Percentiles rank a stretch among this genome's conserved stretches.
These are phyloP conservation scores for Betula pendula DNA, from an alignment of 306 rosid species.

Conservation along the genomic window DNA sequence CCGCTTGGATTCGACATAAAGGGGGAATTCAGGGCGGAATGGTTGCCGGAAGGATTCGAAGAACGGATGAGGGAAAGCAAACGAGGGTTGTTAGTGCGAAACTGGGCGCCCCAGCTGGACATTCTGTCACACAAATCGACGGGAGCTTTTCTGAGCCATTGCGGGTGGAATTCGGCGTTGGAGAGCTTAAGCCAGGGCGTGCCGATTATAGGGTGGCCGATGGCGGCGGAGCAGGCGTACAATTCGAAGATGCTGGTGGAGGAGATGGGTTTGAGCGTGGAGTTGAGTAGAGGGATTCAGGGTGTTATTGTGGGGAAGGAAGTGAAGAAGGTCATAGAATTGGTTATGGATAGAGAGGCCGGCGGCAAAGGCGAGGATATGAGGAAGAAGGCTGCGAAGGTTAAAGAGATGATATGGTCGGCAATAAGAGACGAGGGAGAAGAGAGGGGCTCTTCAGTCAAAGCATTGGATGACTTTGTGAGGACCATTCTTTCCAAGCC, in stretches of 20 bases:
- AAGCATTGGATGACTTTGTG: slow-evolving; percentile 46
- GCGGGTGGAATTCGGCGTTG: slow-evolving; percentile 85
- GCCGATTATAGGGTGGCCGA: slow-evolving; percentile 77
- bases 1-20: slow-evolving; percentile 59
- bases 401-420: slow-evolving; percentile 36
- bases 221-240: slow-evolving; percentile 73
- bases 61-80: slow-evolving; percentile 46
- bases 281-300: slow-evolving; percentile 49
- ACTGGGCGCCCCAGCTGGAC: slow-evolving; percentile 85
- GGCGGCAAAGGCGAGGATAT: slow-evolving; percentile 56
- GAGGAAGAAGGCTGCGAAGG: slow-evolving; percentile 43
- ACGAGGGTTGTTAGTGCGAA: slow-evolving; percentile 48
- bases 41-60: slow-evolving; percentile 71
- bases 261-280: slow-evolving; percentile 66
- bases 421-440: slow-evolving; percentile 36
- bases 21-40: slow-evolving; percentile 46
- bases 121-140: slow-evolving; percentile 57
- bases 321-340: slow-evolving; percentile 56
- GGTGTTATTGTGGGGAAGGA: slow-evolving; percentile 26
- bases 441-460: slow-evolving; percentile 37
- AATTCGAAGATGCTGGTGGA: slow-evolving; percentile 79
- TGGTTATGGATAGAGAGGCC: slow-evolving; percentile 38
- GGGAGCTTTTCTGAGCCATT: slow-evolving; percentile 74
- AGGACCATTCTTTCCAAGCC: slow-evolving; percentile 19
- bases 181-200: slow-evolving; percentile 75